phyloP scores from a whole-genome alignment of 306 rosid genomes.

The Lotus japonicus region DNA sequence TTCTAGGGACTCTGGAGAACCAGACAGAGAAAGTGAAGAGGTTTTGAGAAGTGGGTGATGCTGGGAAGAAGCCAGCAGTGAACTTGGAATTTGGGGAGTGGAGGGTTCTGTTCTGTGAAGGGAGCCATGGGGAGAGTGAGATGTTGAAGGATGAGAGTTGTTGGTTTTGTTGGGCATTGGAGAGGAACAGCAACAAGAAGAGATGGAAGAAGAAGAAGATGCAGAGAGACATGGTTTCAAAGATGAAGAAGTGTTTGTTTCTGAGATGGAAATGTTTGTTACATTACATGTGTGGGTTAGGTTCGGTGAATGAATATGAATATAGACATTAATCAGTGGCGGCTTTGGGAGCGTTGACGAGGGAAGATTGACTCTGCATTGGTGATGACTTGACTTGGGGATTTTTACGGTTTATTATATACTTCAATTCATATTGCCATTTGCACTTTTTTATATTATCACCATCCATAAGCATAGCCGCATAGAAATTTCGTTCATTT shows the following conservation, averaged over 20 bases:
- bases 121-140: slow-evolving; percentile 51
- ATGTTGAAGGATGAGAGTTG: slow-evolving; percentile 27
- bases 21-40: slow-evolving; percentile 57
- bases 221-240: slow-evolving; percentile 18
- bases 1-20: slow-evolving; percentile 26
- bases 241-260: background rate
- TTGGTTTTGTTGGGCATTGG: slow-evolving; percentile 17
- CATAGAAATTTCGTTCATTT: too few relatives aligned
- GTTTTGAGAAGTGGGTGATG: slow-evolving; percentile 14
- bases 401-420: too few relatives aligned
- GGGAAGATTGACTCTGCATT: background rate
- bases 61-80: slow-evolving; percentile 53
- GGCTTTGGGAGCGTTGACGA: slow-evolving; percentile 8
- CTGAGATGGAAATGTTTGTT: too few relatives aligned
- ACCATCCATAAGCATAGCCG: too few relatives aligned
- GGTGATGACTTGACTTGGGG: too few relatives aligned
- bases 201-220: background rate
- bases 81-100: slow-evolving; percentile 46
- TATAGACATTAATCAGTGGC: slow-evolving; percentile 3
- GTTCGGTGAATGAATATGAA: too few relatives aligned
- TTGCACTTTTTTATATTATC: too few relatives aligned
- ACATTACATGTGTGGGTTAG: too few relatives aligned
- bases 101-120: slow-evolving; percentile 33
- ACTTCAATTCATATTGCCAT: too few relatives aligned
- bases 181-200: slow-evolving; percentile 26